phyloP scores from a whole-genome alignment of 306 rosid genomes.

The Lupinus albus region DNA sequence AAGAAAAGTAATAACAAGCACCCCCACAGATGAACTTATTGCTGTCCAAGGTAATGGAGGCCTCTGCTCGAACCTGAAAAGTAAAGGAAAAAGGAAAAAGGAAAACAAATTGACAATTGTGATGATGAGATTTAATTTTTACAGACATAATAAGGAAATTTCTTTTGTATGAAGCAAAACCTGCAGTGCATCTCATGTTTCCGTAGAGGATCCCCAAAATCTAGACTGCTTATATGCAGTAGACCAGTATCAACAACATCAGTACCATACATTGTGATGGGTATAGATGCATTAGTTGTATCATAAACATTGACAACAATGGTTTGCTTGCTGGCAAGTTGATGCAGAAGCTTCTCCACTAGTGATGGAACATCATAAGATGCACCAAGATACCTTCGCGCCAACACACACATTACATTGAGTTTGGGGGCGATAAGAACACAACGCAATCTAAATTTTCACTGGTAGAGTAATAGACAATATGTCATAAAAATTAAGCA shows the following conservation, averaged over 20 bases:
- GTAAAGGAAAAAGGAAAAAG: slow-evolving; percentile 2
- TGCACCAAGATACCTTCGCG: slow-evolving; percentile 85
- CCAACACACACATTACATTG: slow-evolving; percentile 35
- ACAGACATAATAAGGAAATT: slow-evolving; percentile 21
- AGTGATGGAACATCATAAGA: slow-evolving; percentile 92
- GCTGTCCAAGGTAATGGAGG: slow-evolving; percentile 82
- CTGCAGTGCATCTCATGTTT: slow-evolving; percentile 99
- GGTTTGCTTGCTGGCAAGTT: slow-evolving; percentile 97
- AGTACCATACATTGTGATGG: slow-evolving; percentile 84
- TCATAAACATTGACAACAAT: slow-evolving; percentile 95
- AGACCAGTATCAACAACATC: slow-evolving; percentile 80
- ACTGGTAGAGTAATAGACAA: not conserved
- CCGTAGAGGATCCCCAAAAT: slow-evolving; percentile 93
- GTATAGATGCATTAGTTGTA: slow-evolving; percentile 73
- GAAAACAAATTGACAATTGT: not conserved
- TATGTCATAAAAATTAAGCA: slow-evolving; percentile 1
- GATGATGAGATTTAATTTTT: slow-evolving; percentile 25
- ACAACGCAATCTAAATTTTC: slow-evolving; percentile 1
- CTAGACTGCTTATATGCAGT: slow-evolving; percentile 65
- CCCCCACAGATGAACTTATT: slow-evolving; percentile 61
- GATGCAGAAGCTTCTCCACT: slow-evolving; percentile 96
- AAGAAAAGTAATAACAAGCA: slow-evolving; percentile 77
- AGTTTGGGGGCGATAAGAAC: not conserved
- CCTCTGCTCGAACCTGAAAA: slow-evolving; percentile 80
- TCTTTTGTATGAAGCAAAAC: slow-evolving; percentile 51